Evolutionary conservation across 768 basidiomycete species (phyloP).

Genomic region (Tubosaeta sp.): DNA sequence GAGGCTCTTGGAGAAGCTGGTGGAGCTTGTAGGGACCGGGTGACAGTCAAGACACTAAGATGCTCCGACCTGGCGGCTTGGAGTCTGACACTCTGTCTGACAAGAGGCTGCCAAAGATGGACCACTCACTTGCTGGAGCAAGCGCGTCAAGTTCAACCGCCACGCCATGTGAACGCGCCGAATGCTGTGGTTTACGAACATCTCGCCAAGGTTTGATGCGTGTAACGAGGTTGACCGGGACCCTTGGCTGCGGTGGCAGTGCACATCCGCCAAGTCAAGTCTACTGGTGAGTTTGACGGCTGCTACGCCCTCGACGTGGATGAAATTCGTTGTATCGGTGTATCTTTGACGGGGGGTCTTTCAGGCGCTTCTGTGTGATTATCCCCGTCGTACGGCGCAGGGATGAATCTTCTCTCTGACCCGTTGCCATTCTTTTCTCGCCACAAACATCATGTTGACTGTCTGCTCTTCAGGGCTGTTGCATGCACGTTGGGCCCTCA

Average conservation of each 20-base stretch:
- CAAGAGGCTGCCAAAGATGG: constrained; percentile 8
- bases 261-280: neutral
- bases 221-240: neutral
- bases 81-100: neutral
- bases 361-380: constrained; percentile 27
- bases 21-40: neutral
- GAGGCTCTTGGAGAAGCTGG: neutral
- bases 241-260: neutral
- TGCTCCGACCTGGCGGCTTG: neutral
- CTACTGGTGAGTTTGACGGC: constrained; percentile 5
- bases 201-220: neutral
- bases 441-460: constrained; percentile 9
- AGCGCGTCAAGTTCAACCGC: neutral
- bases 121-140: neutral
- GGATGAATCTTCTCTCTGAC: constrained; percentile 35
- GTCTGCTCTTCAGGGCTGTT: neutral
- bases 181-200: constrained; percentile 1
- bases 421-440: neutral
- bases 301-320: constrained; percentile 5
- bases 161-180: neutral
- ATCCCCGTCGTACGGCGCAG: constrained; percentile 12
- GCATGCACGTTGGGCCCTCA: neutral
- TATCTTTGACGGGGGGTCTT: constrained; percentile 25
- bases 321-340: constrained; percentile 23
- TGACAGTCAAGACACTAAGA: too few species aligned